A percentile compares a stretch with the other conserved stretches of the same genome.
Conservation (phyloP, 441 rosid genomes). For the Theobroma grandiflorum region DNA sequence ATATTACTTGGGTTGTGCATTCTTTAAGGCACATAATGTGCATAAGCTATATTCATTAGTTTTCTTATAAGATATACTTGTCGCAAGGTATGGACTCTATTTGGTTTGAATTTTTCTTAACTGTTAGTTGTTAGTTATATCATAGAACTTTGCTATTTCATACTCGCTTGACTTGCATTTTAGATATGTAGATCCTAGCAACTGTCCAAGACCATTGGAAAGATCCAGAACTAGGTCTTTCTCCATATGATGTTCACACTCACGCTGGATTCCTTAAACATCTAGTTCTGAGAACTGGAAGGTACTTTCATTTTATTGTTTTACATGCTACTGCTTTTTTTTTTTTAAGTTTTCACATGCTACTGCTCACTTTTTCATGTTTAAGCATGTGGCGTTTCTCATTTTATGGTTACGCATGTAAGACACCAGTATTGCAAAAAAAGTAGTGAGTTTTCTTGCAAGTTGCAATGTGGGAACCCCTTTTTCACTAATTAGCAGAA, state of each 20-base stretch:
- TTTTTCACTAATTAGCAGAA: background rate
- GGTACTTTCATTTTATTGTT: constrained; percentile 48
- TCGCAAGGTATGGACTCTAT: constrained; percentile 44
- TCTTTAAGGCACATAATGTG: constrained; percentile 11
- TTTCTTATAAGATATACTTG: background rate
- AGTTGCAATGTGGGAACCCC: background rate
- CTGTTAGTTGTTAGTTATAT: background rate
- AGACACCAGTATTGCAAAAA: constrained; percentile 6
- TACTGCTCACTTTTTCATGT: background rate
- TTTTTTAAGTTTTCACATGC: background rate
- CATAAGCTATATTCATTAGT: background rate
- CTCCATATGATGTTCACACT: constrained; percentile 82
- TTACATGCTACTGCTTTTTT: background rate
- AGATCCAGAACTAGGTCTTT: constrained; percentile 69
- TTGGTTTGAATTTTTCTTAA: constrained; percentile 10
- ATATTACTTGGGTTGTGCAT: background rate
- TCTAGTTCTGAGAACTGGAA: constrained; percentile 93
- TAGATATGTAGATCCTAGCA: constrained; percentile 65
- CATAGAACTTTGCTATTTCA: constrained; percentile 15
- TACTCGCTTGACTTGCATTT: constrained; percentile 27
- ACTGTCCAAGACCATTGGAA: constrained; percentile 88
- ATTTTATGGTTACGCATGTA: constrained; percentile 10
- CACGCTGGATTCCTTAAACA: constrained; percentile 95
- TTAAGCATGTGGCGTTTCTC: constrained; percentile 4
- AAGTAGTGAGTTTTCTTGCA: background rate